These are phyloP conservation scores for Chamaecyparis obtusa DNA, from an alignment of 75 land plant genomes.

Conservation along the genomic window DNA sequence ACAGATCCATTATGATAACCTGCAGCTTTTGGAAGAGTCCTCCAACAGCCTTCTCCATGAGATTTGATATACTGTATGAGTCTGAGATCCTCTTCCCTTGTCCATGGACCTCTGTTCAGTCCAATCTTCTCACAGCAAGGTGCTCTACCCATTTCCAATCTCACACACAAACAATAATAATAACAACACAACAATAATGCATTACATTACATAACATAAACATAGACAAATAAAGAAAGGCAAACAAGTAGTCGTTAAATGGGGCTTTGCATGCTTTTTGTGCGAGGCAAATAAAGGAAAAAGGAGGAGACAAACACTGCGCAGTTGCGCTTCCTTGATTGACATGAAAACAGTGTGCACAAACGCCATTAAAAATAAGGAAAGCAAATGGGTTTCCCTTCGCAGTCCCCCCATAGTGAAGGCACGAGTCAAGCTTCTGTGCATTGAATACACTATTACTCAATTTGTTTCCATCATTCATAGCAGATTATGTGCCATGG, in stretches of 20 bases:
- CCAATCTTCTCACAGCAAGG: slow-evolving; percentile 24
- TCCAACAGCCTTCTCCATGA: slow-evolving; percentile 15
- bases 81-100: slow-evolving; percentile 13
- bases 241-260: too few species aligned
- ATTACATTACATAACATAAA: too few species aligned
- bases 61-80: slow-evolving; percentile 8
- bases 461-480: not conserved
- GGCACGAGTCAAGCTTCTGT: not conserved
- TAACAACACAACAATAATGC: not conserved
- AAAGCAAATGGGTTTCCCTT: not conserved
- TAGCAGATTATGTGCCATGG: not conserved
- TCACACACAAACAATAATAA: not conserved
- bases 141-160: slow-evolving; percentile 11
- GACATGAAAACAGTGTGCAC: not conserved
- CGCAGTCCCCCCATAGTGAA: not conserved
- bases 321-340: not conserved
- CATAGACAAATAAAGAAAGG: not conserved
- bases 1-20: not conserved
- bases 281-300: not conserved
- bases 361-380: not conserved
- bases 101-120: slow-evolving; percentile 20
- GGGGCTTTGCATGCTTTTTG: not conserved
- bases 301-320: not conserved
- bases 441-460: not conserved
- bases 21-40: slow-evolving; percentile 19